Base-by-base conservation (phyloP, 2,329 filamentous ascomycete genomes). In the Aspergillus japonicus region DNA sequence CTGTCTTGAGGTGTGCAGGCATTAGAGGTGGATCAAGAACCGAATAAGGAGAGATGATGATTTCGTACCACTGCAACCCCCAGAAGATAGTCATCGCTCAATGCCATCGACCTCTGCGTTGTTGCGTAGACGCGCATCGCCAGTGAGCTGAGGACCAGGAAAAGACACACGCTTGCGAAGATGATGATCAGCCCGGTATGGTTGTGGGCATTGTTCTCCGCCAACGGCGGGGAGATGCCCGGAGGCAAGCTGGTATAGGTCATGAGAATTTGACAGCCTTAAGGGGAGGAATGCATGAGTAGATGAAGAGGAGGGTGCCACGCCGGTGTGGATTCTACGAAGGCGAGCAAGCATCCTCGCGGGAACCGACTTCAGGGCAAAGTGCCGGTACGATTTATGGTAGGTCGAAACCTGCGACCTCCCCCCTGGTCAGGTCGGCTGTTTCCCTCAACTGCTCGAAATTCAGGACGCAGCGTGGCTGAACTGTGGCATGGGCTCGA, bases 161-260 rank as follows among this genome's bases (percentile, higher is more conserved):
- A 71, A 5, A 81, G 62, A 2, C 71, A 70, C 16, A 80, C 64
- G 1, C 73, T 69, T 5, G 78, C 72, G 10, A 74, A 68, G 35
- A 81, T 77, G 6, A 75, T 66, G 16, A 81, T 68, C 19, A 80
- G 61, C 19, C 77, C 78, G 44, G 74, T 70, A 58, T 79, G 75
- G 62, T 81, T 71, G 16, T 70, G 65, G n/a, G 64, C 48, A 8
- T 71, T 76, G 54, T 78, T 66, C 51, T 67, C 65, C n/a, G 73
- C 70, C 31, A 78, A 66, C 3, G 78, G 76, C 39, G 72, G 61
- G 16, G 69, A 66, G 10, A 70, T 54, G 11, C 66, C 65, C 19
- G 58, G 42, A 6, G 67, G 67, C 11, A 68, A 59, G 1, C 51
- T 59, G 49, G 49, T 57, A 33, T 47, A 47, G 33, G 44, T 47